Evolutionary conservation across 257 asterid genomes (phyloP).

Genomic region (Eucommia ulmoides): DNA sequence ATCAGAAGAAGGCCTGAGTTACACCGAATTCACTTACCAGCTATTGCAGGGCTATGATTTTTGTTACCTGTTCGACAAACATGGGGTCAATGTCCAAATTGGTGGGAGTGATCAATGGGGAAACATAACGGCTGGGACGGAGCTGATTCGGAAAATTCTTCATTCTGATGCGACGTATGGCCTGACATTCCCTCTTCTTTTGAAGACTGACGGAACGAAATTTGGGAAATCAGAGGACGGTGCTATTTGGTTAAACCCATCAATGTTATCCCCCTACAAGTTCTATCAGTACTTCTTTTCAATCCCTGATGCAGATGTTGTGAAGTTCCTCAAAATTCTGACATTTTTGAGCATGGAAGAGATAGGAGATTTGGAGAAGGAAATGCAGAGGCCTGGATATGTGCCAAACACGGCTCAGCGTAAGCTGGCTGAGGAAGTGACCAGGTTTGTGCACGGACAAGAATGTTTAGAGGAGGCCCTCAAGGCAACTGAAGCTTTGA

Average conservation of each 20-base stretch:
- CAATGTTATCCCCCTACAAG: conserved; percentile 63
- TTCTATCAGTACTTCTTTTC: conserved; percentile 77
- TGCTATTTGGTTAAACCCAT: conserved; percentile 75
- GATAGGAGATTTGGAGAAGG: conserved; percentile 36
- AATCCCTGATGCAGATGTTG: conserved; percentile 60
- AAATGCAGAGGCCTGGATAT: conserved; percentile 44
- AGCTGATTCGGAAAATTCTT: conserved; percentile 64
- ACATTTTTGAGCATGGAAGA: conserved; percentile 68
- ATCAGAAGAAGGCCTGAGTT: conserved; percentile 85
- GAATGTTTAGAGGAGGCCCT: conserved; percentile 67
- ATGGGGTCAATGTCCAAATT: conserved; percentile 69
- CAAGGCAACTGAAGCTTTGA: conserved; percentile 75
- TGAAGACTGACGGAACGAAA: conserved; percentile 84
- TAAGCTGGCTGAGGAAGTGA: conserved; percentile 83
- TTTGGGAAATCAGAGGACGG: conserved; percentile 94
- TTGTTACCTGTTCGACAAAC: conserved; percentile 38
- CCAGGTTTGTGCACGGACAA: conserved; percentile 86
- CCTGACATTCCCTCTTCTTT: conserved; percentile 82
- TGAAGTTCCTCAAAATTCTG: conserved; percentile 61
- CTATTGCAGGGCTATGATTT: conserved; percentile 82
- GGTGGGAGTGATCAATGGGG: conserved; percentile 99
- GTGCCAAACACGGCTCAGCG: conserved; percentile 77
- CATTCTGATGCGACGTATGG: conserved; percentile 40
- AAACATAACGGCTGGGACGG: conserved; percentile 85
- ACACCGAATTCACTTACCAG: conserved; percentile 80